Percentiles rank a stretch among this genome's conserved stretches.
Evolutionary conservation across 2,329 filamentous ascomycete species (phyloP).

Genomic region (Cladosporium sp.): DNA sequence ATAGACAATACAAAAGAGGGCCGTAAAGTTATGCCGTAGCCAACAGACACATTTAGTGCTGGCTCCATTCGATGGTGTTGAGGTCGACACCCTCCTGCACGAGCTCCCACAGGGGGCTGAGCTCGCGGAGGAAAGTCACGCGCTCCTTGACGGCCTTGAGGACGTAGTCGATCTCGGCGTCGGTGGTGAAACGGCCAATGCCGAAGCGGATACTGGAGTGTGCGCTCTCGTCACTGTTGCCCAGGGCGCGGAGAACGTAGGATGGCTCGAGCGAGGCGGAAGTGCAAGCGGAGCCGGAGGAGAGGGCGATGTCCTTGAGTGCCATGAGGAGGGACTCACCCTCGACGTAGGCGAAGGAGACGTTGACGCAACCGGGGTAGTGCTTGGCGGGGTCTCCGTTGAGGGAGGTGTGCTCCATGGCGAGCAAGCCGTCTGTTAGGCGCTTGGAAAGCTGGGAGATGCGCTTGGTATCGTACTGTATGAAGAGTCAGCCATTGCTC

Average conservation of each 20-base stretch:
- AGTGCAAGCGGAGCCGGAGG: constrained; percentile 93
- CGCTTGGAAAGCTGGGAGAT: constrained; percentile 79
- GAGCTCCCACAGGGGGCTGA: constrained; percentile 94
- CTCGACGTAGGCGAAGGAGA: constrained; percentile 97
- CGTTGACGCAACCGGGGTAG: constrained; percentile 96
- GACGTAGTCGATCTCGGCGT: constrained; percentile 94
- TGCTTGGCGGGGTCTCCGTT: constrained; percentile 80
- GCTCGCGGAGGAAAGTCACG: constrained; percentile 86
- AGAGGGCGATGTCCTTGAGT: constrained; percentile 93
- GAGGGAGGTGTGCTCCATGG: constrained; percentile 85
- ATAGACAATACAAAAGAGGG: constrained; percentile 10
- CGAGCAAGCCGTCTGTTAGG: constrained; percentile 72
- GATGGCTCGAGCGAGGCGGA: constrained; percentile 94
- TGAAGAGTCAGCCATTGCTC: constrained; percentile 23
- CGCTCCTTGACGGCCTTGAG: constrained; percentile 87
- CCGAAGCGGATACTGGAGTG: constrained; percentile 98
- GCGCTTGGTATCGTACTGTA: constrained; percentile 84
- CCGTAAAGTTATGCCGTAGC: neutral
- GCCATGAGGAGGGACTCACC: constrained; percentile 98
- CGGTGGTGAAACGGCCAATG: constrained; percentile 94
- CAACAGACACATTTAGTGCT: constrained; percentile 59
- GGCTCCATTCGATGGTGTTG: constrained; percentile 96
- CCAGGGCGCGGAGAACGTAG: constrained; percentile 89
- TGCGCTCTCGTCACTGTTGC: constrained; percentile 94
- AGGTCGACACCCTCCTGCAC: constrained; percentile 95